Percentiles rank a stretch among this genome's conserved stretches.
These are phyloP conservation scores for Triticum dicoccoides DNA, from an alignment of 176 grass and related monocot genomes.

Conservation along the genomic window DNA sequence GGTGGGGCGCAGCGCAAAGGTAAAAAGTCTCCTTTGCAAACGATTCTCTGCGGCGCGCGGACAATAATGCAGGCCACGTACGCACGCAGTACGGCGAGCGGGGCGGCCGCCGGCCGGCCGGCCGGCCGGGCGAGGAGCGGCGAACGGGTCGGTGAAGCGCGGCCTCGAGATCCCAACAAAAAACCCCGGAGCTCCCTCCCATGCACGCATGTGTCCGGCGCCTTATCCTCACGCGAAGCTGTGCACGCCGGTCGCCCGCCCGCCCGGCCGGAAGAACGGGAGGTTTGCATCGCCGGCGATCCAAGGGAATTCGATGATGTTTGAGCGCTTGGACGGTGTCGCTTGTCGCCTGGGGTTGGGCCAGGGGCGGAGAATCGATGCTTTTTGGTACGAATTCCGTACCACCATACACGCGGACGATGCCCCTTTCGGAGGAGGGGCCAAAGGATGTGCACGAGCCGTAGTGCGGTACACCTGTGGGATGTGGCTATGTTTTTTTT, in stretches of 20 bases:
- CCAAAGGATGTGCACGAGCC: not conserved
- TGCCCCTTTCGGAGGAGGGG: not conserved
- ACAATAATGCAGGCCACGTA: conserved; percentile 21
- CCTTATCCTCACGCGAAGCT: conserved; percentile 17
- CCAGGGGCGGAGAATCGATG: not conserved
- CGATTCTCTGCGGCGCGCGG: conserved; percentile 3
- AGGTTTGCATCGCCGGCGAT: too few species aligned
- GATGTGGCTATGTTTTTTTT: not conserved
- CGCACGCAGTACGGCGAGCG: not conserved
- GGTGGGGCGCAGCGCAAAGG: not conserved
- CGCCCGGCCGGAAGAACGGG: not conserved
- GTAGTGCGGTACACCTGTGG: not conserved
- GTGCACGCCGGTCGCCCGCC: not conserved
- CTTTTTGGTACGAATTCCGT: conserved; percentile 9
- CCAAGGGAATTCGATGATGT: not conserved
- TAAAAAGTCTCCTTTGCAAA: not conserved
- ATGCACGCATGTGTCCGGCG: not conserved
- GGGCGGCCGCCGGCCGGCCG: too few species aligned
- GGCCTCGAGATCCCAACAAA: conserved; percentile 12
- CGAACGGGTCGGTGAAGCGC: conserved; percentile 5
- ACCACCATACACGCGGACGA: not conserved
- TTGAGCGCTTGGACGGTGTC: not conserved
- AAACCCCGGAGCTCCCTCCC: not conserved
- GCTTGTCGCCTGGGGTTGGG: not conserved
- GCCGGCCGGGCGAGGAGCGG: too few species aligned